Percentiles rank a stretch among this genome's conserved stretches.
phyloP scores from a whole-genome alignment of 225 moss, liverwort and hornwort genomes.

The Rhytidiadelphus loreus region DNA sequence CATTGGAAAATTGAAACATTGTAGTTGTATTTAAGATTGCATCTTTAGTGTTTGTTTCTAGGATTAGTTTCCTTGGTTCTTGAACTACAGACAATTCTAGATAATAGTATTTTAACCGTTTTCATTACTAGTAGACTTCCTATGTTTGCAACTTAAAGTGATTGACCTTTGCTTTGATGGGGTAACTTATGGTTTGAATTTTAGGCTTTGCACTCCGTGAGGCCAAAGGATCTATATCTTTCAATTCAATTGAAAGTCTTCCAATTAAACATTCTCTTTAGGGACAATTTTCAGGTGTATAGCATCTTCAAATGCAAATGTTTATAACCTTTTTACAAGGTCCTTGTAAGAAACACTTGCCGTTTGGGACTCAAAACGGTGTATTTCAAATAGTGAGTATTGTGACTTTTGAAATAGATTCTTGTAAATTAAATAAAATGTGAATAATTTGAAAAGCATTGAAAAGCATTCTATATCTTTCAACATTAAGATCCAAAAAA shows the following conservation, averaged over 20 bases:
- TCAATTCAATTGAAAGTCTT: neutral
- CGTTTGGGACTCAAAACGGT: too few species aligned
- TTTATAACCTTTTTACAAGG: too few species aligned
- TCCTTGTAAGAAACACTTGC: too few species aligned
- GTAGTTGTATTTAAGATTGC: neutral
- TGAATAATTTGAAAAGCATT: too few species aligned
- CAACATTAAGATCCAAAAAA: too few species aligned
- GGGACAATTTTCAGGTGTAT: neutral
- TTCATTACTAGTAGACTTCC: neutral
- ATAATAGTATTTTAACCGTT: neutral
- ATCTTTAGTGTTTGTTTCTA: neutral
- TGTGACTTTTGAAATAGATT: too few species aligned
- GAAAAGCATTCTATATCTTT: too few species aligned
- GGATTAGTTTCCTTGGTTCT: rapidly evolving
- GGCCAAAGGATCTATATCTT: neutral
- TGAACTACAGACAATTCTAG: neutral
- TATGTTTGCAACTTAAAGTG: neutral
- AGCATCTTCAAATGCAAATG: neutral
- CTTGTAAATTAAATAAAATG: too few species aligned
- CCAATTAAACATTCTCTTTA: neutral
- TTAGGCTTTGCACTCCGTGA: neutral
- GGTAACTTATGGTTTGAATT: neutral
- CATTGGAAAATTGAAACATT: neutral
- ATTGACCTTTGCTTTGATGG: neutral
- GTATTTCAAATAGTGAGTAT: too few species aligned